phyloP scores from a whole-genome alignment of 495 filamentous ascomycete genomes.

The Penicillium cosmopolitanum region DNA sequence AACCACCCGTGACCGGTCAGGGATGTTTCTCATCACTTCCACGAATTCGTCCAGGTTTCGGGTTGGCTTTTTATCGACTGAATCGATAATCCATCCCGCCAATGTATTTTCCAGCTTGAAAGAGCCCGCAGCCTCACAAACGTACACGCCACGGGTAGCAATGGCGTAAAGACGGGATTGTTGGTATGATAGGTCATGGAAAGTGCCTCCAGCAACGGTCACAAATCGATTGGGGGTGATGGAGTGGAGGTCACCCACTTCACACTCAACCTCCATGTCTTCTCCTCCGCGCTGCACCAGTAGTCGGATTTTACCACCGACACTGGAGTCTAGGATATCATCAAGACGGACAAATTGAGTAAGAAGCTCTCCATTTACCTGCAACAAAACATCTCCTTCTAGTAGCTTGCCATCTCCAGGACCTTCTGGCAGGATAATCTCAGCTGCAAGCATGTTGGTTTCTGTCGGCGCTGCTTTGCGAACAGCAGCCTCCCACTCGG shows the following conservation, averaged over 20 bases:
- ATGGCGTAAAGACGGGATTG: conserved; percentile 93
- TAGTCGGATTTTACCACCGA: conserved; percentile 72
- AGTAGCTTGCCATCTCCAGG: conserved; percentile 83
- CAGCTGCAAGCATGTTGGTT: conserved; percentile 94
- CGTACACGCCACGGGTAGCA: conserved; percentile 86
- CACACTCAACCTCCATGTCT: conserved; percentile 81
- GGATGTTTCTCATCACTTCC: conserved; percentile 85
- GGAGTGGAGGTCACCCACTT: conserved; percentile 86
- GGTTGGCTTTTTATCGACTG: conserved; percentile 87
- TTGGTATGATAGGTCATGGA: conserved; percentile 96
- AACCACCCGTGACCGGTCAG: conserved; percentile 85
- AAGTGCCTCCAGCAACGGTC: conserved; percentile 87
- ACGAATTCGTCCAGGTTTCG: conserved; percentile 88
- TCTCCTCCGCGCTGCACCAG: conserved; percentile 86
- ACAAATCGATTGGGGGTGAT: conserved; percentile 97
- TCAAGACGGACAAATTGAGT: conserved; percentile 95
- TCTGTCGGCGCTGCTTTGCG: conserved; percentile 85
- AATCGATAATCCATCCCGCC: conserved; percentile 90
- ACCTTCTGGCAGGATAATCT: conserved; percentile 90
- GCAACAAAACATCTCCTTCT: conserved; percentile 94
- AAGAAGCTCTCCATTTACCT: conserved; percentile 91
- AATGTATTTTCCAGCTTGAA: conserved; percentile 91
- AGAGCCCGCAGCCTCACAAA: conserved; percentile 92
- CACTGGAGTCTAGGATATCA: conserved; percentile 86
- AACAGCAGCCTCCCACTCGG: conserved; percentile 83